Evolutionary conservation across 202 grass and related monocot genomes (phyloP).

Genomic region (Musa balbisiana): DNA sequence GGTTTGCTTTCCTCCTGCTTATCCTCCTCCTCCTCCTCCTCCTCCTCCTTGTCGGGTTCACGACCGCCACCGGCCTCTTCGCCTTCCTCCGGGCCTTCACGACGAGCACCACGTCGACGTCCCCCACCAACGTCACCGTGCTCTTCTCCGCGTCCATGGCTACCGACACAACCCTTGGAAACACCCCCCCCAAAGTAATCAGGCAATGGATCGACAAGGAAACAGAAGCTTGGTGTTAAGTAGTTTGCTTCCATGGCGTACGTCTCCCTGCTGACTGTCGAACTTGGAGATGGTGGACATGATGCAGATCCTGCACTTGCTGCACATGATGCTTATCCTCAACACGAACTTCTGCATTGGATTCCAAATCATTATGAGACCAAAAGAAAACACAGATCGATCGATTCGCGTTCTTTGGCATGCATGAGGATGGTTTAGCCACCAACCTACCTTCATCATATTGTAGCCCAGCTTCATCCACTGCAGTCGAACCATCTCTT

Average conservation of each 20-base stretch:
- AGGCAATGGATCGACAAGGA: neutral
- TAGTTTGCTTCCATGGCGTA: too few species aligned
- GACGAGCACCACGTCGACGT: conserved; percentile 45
- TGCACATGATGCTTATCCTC: conserved; percentile 37
- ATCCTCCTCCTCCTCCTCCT: conserved; percentile 12
- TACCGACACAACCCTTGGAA: conserved; percentile 60
- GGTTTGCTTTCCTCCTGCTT: too few species aligned
- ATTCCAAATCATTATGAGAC: too few species aligned
- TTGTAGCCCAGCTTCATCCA: too few species aligned
- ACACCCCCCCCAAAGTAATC: neutral
- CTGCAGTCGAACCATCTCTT: too few species aligned
- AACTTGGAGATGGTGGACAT: conserved; percentile 34
- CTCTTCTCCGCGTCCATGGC: conserved; percentile 46
- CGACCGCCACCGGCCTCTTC: conserved; percentile 23
- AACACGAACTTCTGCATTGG: conserved; percentile 61
- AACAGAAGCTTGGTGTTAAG: neutral
- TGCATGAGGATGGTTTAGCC: too few species aligned
- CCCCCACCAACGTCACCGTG: conserved; percentile 54
- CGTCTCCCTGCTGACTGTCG: conserved; percentile 17
- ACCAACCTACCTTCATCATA: too few species aligned
- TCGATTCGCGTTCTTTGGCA: too few species aligned
- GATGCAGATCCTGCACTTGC: conserved; percentile 41
- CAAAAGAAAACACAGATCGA: too few species aligned
- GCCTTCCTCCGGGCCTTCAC: conserved; percentile 45
- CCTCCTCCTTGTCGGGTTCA: conserved; percentile 36